Conservation (phyloP, 2,329 filamentous ascomycete genomes). For the Bipolaris zeicola region DNA sequence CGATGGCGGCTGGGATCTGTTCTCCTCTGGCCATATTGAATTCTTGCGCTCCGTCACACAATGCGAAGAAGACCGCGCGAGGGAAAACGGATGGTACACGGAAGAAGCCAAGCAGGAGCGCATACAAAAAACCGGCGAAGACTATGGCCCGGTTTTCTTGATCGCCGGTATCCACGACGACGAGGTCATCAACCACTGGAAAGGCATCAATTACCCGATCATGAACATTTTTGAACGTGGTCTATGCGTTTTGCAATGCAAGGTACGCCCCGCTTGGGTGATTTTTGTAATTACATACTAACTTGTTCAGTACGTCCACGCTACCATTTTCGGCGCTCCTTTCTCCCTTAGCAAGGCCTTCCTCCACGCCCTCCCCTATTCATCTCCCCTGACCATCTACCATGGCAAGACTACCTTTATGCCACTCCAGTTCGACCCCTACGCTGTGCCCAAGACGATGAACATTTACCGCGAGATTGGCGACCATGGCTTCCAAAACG, state of each 20-base stretch:
- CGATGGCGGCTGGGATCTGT: slow-evolving; percentile 94
- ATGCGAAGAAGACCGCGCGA: slow-evolving; percentile 72
- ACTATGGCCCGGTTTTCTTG: slow-evolving; percentile 85
- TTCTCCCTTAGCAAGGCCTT: slow-evolving; percentile 83
- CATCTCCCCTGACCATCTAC: slow-evolving; percentile 78
- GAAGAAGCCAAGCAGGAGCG: slow-evolving; percentile 68
- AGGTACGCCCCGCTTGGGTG: slow-evolving; percentile 59
- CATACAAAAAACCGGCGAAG: slow-evolving; percentile 65
- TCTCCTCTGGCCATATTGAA: slow-evolving; percentile 95
- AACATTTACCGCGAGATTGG: slow-evolving; percentile 83
- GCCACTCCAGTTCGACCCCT: slow-evolving; percentile 64
- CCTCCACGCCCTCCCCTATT: slow-evolving; percentile 71
- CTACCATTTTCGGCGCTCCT: slow-evolving; percentile 86
- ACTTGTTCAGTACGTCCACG: slow-evolving; percentile 73
- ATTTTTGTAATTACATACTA: slow-evolving; percentile 8
- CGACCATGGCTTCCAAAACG: slow-evolving; percentile 77
- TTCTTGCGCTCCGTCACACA: slow-evolving; percentile 81
- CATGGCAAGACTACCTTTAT: slow-evolving; percentile 96
- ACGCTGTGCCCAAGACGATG: slow-evolving; percentile 78
- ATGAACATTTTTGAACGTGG: slow-evolving; percentile 99
- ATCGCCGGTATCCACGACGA: slow-evolving; percentile 94
- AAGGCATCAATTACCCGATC: slow-evolving; percentile 97
- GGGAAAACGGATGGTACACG: slow-evolving; percentile 74
- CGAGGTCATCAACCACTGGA: slow-evolving; percentile 93
- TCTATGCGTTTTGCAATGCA: slow-evolving; percentile 93